These are phyloP conservation scores for Friedmanniomyces simplex DNA, from an alignment of 495 filamentous ascomycete genomes.

Conservation along the genomic window DNA sequence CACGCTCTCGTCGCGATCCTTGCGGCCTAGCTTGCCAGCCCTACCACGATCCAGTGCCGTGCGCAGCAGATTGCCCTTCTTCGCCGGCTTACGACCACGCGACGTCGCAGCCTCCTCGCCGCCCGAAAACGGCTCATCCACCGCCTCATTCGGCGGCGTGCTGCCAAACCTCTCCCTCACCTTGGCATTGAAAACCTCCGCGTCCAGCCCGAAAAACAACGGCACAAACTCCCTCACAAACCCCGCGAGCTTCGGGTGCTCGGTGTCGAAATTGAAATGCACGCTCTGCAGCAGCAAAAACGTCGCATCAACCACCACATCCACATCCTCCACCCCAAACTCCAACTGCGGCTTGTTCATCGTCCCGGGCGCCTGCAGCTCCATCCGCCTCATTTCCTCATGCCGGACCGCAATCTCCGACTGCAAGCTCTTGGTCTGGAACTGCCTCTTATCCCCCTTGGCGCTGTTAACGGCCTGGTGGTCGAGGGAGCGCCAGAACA, in stretches of 20 bases:
- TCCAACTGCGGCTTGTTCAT: conserved; percentile 47
- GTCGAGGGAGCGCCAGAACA: conserved; percentile 91
- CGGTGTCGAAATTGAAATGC: conserved; percentile 49
- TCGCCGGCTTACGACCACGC: conserved; percentile 39
- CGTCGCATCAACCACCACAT: conserved; percentile 70
- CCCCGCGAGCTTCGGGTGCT: conserved; percentile 62
- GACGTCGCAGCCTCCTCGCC: conserved; percentile 45
- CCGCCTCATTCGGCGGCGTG: conserved; percentile 56
- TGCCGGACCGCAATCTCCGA: conserved; percentile 78
- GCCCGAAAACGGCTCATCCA: conserved; percentile 47
- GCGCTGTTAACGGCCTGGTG: conserved; percentile 79
- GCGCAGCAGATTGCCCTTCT: conserved; percentile 71
- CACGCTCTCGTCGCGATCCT: conserved; percentile 63
- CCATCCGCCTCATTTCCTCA: conserved; percentile 51
- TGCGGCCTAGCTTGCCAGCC: conserved; percentile 46
- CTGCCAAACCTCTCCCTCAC: conserved; percentile 58
- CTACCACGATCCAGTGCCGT: conserved; percentile 72
- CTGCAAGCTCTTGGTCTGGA: conserved; percentile 74
- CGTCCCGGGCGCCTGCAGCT: conserved; percentile 3
- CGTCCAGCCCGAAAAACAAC: conserved; percentile 76
- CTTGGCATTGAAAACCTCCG: conserved; percentile 61
- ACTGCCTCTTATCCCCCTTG: conserved; percentile 73
- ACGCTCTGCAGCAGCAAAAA: conserved; percentile 69
- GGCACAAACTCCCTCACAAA: conserved; percentile 87
- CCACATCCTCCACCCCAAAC: conserved; percentile 61